phyloP scores from a whole-genome alignment of 768 basidiomycete species.

The Termitomyces sp. region DNA sequence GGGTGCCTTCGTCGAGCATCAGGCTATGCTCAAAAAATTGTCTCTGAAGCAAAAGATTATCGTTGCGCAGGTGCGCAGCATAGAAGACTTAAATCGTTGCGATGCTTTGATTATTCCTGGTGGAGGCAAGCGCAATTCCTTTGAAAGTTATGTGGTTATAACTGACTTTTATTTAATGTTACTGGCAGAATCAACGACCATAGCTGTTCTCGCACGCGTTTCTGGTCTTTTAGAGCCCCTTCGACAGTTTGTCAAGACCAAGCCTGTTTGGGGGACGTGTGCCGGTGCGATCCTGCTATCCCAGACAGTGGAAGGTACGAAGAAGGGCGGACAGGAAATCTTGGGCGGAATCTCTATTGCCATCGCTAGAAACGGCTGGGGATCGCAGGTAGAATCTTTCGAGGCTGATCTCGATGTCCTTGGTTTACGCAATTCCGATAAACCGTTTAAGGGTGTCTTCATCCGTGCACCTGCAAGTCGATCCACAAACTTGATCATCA shows the following conservation, averaged over 20 bases:
- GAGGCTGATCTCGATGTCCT: constrained; percentile 69
- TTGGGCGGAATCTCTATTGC: constrained; percentile 75
- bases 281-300: constrained; percentile 91
- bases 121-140: constrained; percentile 49
- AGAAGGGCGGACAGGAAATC: constrained; percentile 85
- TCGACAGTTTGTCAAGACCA: constrained; percentile 59
- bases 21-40: constrained; percentile 58
- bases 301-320: constrained; percentile 65
- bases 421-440: constrained; percentile 51
- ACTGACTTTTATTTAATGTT: background rate
- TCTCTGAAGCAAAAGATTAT: constrained; percentile 38
- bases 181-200: constrained; percentile 81
- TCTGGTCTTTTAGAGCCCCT: constrained; percentile 81
- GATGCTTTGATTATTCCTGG: constrained; percentile 91
- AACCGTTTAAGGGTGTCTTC: constrained; percentile 79
- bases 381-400: constrained; percentile 92
- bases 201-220: constrained; percentile 68
- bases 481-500: background rate
- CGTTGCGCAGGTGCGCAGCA: constrained; percentile 61
- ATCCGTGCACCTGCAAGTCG: constrained; percentile 84
- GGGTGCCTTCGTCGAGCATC: constrained; percentile 90
- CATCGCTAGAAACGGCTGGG: constrained; percentile 88
- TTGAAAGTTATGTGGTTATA: background rate
- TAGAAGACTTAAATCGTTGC: constrained; percentile 69
- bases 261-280: constrained; percentile 93